Conservation (phyloP, 1,284 basidiomycete genomes). For the Leccinum griseonigrum region DNA sequence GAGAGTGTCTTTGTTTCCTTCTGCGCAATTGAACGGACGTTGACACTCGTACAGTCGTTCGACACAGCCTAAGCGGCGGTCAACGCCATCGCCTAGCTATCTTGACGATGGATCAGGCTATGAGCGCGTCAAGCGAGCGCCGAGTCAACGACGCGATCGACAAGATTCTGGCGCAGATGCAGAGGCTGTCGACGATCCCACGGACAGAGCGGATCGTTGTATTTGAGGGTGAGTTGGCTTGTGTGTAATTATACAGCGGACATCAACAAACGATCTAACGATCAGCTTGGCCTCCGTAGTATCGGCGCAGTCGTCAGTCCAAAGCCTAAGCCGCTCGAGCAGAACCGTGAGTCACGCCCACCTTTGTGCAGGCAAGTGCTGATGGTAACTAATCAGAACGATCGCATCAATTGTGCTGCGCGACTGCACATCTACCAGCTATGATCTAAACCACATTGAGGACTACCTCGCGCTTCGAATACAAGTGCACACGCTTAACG, state of each 20-base stretch:
- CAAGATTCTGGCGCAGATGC: slow-evolving; percentile 72
- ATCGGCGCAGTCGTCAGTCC: no score
- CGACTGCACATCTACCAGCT: slow-evolving; percentile 27
- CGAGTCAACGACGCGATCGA: slow-evolving; percentile 88
- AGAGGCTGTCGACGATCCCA: slow-evolving; percentile 82
- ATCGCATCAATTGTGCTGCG: no score
- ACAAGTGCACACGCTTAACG: slow-evolving; percentile 73
- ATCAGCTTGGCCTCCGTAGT: no score
- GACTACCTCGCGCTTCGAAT: slow-evolving; percentile 69
- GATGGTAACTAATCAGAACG: no score
- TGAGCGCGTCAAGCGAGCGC: slow-evolving; percentile 82
- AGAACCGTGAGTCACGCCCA: no score
- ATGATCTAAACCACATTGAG: slow-evolving; percentile 56
- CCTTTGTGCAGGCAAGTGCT: no score
- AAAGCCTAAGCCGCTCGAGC: no score
- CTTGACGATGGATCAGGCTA: slow-evolving; percentile 81
- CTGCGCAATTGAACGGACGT: not conserved
- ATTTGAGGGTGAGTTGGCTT: slow-evolving; percentile 59
- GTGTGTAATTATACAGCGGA: not conserved
- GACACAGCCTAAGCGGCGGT: slow-evolving; percentile 72
- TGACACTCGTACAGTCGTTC: slow-evolving; percentile 50
- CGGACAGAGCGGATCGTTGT: slow-evolving; percentile 85
- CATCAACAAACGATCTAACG: no score
- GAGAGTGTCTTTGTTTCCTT: no score
- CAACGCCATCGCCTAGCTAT: slow-evolving; percentile 73